phyloP scores from a whole-genome alignment of 768 basidiomycete species.

The Tricholoma matsutake region DNA sequence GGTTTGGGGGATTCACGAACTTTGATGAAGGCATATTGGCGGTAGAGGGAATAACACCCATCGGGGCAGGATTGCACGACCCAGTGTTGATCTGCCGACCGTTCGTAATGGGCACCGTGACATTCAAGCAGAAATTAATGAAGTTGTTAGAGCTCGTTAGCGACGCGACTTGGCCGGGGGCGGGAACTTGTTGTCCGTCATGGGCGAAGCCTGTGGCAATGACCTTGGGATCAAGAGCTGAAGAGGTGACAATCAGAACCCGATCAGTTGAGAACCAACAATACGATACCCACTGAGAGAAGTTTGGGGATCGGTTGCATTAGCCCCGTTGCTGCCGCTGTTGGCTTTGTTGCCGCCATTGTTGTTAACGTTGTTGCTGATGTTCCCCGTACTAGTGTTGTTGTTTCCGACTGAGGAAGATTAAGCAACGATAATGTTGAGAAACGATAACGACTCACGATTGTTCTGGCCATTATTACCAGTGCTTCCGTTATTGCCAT shows the following conservation, averaged over 20 bases:
- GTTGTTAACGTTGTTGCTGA: too few species aligned
- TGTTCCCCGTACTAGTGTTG: background rate
- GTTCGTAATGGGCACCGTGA: conserved; percentile 53
- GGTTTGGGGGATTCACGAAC: conserved; percentile 33
- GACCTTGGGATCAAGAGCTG: conserved; percentile 26
- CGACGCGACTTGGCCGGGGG: conserved; percentile 40
- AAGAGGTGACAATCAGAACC: background rate
- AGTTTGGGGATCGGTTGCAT: conserved; percentile 26
- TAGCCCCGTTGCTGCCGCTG: conserved; percentile 18
- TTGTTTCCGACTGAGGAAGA: background rate
- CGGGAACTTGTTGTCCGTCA: conserved; percentile 24
- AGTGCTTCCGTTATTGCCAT: background rate
- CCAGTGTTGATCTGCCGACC: conserved; percentile 31
- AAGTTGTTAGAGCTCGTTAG: conserved; percentile 50
- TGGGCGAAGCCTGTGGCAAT: conserved; percentile 26
- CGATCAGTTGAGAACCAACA: background rate
- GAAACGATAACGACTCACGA: background rate
- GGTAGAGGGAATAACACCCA: conserved; percentile 44
- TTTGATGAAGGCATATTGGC: conserved; percentile 40
- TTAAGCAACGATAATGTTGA: background rate
- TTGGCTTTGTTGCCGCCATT: background rate
- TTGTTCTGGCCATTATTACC: conserved; percentile 3
- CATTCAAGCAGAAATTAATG: conserved; percentile 44
- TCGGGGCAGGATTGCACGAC: conserved; percentile 26
- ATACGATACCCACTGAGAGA: conserved; percentile 30